Conservation (phyloP, 2,329 filamentous ascomycete species). For the Fusarium sp. region DNA sequence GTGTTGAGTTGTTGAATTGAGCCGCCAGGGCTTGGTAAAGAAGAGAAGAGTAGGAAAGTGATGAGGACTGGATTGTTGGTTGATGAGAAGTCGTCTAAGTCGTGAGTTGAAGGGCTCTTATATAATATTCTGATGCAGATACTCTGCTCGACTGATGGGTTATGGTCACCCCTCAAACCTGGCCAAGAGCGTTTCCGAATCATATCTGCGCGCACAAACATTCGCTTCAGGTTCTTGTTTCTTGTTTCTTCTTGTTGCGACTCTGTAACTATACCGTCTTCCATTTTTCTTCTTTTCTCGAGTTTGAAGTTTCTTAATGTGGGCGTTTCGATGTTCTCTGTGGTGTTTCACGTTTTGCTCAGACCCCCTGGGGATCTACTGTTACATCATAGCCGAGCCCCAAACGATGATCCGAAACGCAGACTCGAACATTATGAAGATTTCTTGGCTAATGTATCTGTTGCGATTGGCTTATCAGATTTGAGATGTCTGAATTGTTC, state of each 20-base stretch:
- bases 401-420: conserved; percentile 7
- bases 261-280: not conserved
- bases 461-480: conserved; percentile 18
- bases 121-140: not conserved
- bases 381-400: not conserved
- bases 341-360: conserved; percentile 31
- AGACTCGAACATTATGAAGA: not conserved
- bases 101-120: not conserved
- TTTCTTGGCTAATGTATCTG: not conserved
- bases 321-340: not conserved
- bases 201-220: not conserved
- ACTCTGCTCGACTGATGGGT: not conserved
- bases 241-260: conserved; percentile 9
- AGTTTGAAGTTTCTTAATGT: not conserved
- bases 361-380: conserved; percentile 1
- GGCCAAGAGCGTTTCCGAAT: conserved; percentile 1
- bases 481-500: not conserved
- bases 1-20: not conserved
- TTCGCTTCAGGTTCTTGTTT: conserved; percentile 16
- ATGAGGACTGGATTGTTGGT: not conserved
- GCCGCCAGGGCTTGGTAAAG: not conserved
- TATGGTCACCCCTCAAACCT: not conserved
- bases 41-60: not conserved
- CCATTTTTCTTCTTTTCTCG: not conserved
- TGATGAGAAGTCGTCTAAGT: not conserved